A percentile compares a stretch with the other conserved stretches of the same genome.
phyloP scores from a whole-genome alignment of 2,329 filamentous ascomycete genomes.

The Hortaea werneckii region DNA sequence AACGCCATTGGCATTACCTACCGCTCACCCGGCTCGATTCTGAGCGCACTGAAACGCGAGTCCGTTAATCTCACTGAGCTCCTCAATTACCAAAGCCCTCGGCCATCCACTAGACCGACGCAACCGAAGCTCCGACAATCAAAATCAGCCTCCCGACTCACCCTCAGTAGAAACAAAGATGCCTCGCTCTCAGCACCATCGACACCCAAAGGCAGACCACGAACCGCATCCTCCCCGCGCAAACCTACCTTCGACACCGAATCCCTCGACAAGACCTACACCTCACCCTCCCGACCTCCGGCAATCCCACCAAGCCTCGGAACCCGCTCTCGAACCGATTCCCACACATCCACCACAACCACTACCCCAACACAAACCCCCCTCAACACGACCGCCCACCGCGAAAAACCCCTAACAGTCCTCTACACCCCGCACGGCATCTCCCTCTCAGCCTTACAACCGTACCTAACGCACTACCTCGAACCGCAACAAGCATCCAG shows the following conservation, averaged over 20 bases:
- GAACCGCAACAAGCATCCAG: slow-evolving; percentile 40
- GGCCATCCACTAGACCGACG: background rate
- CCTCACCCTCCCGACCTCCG: background rate
- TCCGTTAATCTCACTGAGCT: background rate
- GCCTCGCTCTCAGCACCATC: background rate
- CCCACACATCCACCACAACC: background rate
- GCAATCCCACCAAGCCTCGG: background rate
- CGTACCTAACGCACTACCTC: slow-evolving; percentile 50
- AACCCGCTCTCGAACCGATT: too few species aligned
- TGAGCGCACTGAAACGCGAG: slow-evolving; percentile 24
- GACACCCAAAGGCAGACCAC: background rate
- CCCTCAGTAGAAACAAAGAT: background rate
- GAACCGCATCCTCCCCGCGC: background rate
- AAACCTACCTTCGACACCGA: background rate
- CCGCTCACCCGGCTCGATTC: slow-evolving; percentile 42
- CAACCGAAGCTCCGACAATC: background rate
- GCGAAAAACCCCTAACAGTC: slow-evolving; percentile 42
- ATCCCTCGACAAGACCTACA: background rate
- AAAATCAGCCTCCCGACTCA: background rate
- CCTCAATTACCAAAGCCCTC: background rate
- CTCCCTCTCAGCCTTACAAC: slow-evolving; percentile 41
- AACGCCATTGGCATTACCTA: slow-evolving; percentile 65
- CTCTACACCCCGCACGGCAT: slow-evolving; percentile 58
- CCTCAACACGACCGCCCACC: slow-evolving; percentile 1
- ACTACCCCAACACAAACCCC: background rate